A percentile compares a stretch with the other conserved stretches of the same genome.
Evolutionary conservation across 345 rosid species (phyloP).

Genomic region (Salix koriyanagi): DNA sequence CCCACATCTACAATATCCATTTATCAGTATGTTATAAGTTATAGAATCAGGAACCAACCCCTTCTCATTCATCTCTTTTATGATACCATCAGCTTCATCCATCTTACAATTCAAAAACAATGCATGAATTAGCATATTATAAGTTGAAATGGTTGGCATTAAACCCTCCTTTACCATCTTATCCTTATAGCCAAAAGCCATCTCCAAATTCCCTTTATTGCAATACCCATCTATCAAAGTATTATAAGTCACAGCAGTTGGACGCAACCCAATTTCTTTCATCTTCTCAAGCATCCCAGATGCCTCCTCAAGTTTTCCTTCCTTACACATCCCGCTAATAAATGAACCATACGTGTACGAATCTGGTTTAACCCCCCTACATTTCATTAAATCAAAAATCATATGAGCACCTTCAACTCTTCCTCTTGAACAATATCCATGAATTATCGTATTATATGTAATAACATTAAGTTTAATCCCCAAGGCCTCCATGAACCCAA

Average conservation of each 20-base stretch:
- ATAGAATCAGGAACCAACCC: conserved; percentile 59
- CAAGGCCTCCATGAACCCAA: conserved; percentile 54
- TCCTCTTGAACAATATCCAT: conserved; percentile 65
- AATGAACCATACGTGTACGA: conserved; percentile 72
- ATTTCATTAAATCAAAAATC: conserved; percentile 57
- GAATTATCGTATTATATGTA: conserved; percentile 73
- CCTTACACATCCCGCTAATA: conserved; percentile 73
- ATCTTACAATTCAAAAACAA: conserved; percentile 67
- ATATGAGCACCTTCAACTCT: conserved; percentile 64
- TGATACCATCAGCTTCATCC: conserved; percentile 54
- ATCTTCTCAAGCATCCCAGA: conserved; percentile 50
- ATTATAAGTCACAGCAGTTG: conserved; percentile 74
- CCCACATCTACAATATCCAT: conserved; percentile 73
- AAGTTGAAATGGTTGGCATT: conserved; percentile 64
- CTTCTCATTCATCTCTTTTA: conserved; percentile 58
- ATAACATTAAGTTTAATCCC: conserved; percentile 68
- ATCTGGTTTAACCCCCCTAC: conserved; percentile 60
- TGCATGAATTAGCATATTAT: conserved; percentile 75
- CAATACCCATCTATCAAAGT: conserved; percentile 72
- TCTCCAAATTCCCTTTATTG: conserved; percentile 58
- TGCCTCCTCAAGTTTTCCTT: conserved; percentile 64
- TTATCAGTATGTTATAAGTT: conserved; percentile 77
- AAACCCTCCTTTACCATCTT: conserved; percentile 73
- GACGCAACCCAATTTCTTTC: conserved; percentile 58
- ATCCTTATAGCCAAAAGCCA: conserved; percentile 61